A percentile compares a stretch with the other conserved stretches of the same genome.
These are phyloP conservation scores for Zostera marina DNA, from an alignment of 116 monocot genomes.

Conservation along the genomic window DNA sequence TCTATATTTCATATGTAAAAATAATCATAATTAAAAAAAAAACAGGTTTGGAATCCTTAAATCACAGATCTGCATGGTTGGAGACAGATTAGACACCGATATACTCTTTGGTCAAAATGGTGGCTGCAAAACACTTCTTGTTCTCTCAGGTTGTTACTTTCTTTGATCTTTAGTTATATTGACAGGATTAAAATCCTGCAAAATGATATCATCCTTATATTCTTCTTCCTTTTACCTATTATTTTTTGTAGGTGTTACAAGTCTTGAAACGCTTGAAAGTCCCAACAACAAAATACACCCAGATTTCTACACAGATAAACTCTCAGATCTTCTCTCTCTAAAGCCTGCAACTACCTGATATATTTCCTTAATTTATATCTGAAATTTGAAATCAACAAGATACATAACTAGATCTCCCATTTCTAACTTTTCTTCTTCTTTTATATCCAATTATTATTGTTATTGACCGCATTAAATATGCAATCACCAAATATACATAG, in stretches of 20 bases:
- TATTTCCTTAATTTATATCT: neutral
- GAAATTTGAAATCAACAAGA: neutral
- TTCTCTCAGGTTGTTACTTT: slow-evolving; percentile 65
- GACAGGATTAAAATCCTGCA: neutral
- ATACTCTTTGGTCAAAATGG: slow-evolving; percentile 97
- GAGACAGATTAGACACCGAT: slow-evolving; percentile 91
- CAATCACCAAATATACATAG: too few relatives aligned
- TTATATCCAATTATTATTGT: too few relatives aligned
- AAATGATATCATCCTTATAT: neutral
- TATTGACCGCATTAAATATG: too few relatives aligned
- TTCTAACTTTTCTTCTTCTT: too few relatives aligned
- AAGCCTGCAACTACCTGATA: slow-evolving; percentile 9
- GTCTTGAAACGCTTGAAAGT: slow-evolving; percentile 15
- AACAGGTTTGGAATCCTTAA: slow-evolving; percentile 83
- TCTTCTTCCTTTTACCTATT: neutral
- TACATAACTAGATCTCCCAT: too few relatives aligned
- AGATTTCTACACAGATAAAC: slow-evolving; percentile 15
- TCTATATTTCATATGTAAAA: neutral
- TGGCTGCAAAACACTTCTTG: slow-evolving; percentile 96
- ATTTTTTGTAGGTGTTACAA: slow-evolving; percentile 34
- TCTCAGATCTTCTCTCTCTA: slow-evolving; percentile 15
- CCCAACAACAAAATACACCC: slow-evolving; percentile 13
- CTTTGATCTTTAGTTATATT: neutral
- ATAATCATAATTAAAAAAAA: neutral
- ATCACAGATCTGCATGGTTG: slow-evolving; percentile 99